Percentiles rank a stretch among this genome's conserved stretches.
These are phyloP conservation scores for Tricholoma furcatifolium DNA, from an alignment of 768 basidiomycete species.

Conservation along the genomic window DNA sequence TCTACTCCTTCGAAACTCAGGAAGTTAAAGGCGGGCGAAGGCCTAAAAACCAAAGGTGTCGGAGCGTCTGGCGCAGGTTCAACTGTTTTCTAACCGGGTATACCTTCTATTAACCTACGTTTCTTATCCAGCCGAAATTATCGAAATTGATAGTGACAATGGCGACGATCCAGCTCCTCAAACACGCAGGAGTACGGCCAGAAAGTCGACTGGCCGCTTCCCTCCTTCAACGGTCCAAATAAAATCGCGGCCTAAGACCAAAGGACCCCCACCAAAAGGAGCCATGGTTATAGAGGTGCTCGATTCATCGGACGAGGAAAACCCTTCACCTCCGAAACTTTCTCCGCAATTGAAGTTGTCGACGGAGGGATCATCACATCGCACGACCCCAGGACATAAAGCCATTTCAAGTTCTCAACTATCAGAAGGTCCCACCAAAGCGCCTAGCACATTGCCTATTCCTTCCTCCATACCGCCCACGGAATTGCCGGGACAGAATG, in stretches of 20 bases:
- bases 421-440: neutral
- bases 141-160: conserved; percentile 12
- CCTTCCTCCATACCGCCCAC: neutral
- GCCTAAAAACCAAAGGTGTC: neutral
- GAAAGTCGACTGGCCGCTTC: neutral
- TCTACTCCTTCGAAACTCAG: neutral
- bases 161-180: neutral
- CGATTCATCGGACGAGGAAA: conserved; percentile 5
- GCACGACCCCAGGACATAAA: neutral
- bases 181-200: neutral
- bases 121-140: conserved; percentile 4
- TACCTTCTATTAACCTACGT: neutral
- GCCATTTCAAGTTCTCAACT: neutral
- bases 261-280: neutral
- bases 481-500: too few relatives aligned
- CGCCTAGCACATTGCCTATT: neutral
- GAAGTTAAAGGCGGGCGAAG: neutral
- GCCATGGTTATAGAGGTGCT: neutral
- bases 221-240: conserved; percentile 6
- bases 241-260: neutral
- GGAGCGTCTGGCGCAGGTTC: neutral
- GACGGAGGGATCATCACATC: neutral
- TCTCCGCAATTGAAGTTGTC: neutral
- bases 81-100: too few relatives aligned
- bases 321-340: neutral